phyloP scores from a whole-genome alignment of 2,329 filamentous ascomycete genomes.

The Hypoxylon rubiginosum region DNA sequence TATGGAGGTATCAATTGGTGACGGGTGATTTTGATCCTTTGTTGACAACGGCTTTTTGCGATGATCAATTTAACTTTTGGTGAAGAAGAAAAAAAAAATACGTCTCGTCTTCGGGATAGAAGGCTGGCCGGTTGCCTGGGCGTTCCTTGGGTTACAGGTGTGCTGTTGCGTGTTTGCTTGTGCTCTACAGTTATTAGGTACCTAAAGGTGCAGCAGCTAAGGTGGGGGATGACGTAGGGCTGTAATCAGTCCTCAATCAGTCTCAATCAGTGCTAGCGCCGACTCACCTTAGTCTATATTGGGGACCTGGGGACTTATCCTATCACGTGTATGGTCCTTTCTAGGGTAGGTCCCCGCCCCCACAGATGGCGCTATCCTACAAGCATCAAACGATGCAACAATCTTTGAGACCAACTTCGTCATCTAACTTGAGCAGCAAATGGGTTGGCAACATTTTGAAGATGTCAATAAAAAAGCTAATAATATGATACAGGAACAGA shows the following conservation, averaged over 20 bases:
- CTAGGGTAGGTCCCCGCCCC: not conserved
- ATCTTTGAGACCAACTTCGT: too few species aligned
- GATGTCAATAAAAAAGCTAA: not conserved
- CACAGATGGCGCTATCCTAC: too few species aligned
- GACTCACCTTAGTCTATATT: not conserved
- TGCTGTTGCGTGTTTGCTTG: not conserved
- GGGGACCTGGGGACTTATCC: not conserved
- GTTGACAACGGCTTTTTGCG: constrained; percentile 5
- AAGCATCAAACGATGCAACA: too few species aligned
- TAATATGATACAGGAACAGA: not conserved
- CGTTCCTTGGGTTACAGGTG: not conserved
- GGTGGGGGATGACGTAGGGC: constrained; percentile 44
- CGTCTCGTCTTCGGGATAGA: not conserved
- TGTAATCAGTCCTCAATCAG: constrained; percentile 31
- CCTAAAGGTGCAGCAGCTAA: constrained; percentile 15
- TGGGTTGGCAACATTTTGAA: not conserved
- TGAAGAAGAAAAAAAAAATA: constrained; percentile 8
- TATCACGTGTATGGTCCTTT: not conserved
- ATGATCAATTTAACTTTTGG: not conserved
- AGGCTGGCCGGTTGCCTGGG: not conserved
- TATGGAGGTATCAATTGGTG: constrained; percentile 15
- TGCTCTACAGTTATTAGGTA: too few species aligned
- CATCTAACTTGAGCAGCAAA: not conserved
- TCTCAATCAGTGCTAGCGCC: constrained; percentile 34
- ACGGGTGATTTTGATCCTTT: constrained; percentile 19